phyloP scores from a whole-genome alignment of 192 early-diverging fungal genomes.

The Geranomyces variabilis region DNA sequence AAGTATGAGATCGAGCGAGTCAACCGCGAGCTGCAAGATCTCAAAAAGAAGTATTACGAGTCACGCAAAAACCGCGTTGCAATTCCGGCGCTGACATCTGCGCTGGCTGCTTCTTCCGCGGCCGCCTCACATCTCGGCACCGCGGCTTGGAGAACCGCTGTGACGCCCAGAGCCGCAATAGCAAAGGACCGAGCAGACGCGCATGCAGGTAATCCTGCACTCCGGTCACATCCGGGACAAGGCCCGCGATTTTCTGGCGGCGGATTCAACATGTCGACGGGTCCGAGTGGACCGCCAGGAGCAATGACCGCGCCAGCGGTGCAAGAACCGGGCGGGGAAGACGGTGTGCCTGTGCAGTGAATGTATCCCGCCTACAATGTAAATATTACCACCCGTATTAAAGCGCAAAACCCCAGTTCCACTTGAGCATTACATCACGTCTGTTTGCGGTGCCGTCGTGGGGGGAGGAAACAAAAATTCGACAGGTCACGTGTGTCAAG shows the following conservation, averaged over 20 bases:
- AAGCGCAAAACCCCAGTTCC: no score
- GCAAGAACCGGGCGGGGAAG: no score
- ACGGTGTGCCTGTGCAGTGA: no score
- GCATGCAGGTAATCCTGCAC: not conserved
- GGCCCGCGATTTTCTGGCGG: slow-evolving; percentile 51
- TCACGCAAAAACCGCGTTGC: slow-evolving; percentile 14
- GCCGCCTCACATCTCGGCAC: not conserved
- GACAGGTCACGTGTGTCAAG: no score
- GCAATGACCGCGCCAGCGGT: not conserved
- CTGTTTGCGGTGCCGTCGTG: no score
- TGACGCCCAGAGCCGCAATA: not conserved
- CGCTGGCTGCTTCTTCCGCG: not conserved
- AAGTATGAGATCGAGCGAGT: slow-evolving; percentile 64
- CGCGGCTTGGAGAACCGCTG: not conserved
- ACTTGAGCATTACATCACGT: no score
- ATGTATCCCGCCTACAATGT: no score
- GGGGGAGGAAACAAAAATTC: no score
- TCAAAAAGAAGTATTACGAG: slow-evolving; percentile 63
- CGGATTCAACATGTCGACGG: slow-evolving; percentile 49
- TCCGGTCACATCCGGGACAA: slow-evolving; percentile 27
- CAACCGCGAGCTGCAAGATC: slow-evolving; percentile 57
- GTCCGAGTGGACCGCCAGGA: slow-evolving; percentile 2
- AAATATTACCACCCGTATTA: no score
- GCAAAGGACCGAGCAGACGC: no score
- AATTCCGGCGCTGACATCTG: not conserved